Evolutionary conservation across 495 filamentous ascomycete genomes (phyloP).

Genomic region (Melanomma pulvis-pyrius): DNA sequence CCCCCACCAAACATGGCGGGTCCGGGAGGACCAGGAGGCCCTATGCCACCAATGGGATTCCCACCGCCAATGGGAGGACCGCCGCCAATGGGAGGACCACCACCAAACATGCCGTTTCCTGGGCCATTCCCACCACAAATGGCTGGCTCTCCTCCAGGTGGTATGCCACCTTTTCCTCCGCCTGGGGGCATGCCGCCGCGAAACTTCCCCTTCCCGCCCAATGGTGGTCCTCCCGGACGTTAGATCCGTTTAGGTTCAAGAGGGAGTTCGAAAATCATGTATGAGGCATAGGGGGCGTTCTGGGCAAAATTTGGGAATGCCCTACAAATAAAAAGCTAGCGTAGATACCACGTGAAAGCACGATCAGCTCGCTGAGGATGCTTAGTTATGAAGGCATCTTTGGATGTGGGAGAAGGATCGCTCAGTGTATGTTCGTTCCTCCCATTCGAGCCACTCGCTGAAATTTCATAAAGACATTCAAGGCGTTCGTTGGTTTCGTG

Average conservation of each 20-base stretch:
- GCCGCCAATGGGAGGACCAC: not conserved
- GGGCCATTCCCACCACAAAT: conserved; percentile 18
- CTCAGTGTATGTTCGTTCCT: not conserved
- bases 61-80: conserved; percentile 17
- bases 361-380: not conserved
- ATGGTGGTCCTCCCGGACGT: conserved; percentile 21
- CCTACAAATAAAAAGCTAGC: not conserved
- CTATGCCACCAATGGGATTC: conserved; percentile 11
- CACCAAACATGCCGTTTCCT: conserved; percentile 12
- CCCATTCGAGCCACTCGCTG: not conserved
- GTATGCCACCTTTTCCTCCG: conserved; percentile 38
- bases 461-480: not conserved
- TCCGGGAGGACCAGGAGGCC: conserved; percentile 9
- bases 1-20: conserved; percentile 6
- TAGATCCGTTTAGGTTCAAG: not conserved
- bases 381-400: not conserved
- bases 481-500: not conserved
- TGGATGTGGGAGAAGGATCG: not conserved
- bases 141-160: conserved; percentile 30
- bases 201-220: conserved; percentile 30
- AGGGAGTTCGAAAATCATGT: not conserved
- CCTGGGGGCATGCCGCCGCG: conserved; percentile 23
- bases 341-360: not conserved
- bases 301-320: not conserved
- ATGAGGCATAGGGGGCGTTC: not conserved